A percentile compares a stretch with the other conserved stretches of the same genome.
phyloP scores from a whole-genome alignment of 2,329 filamentous ascomycete genomes.

The Pyrenophora graminea region DNA sequence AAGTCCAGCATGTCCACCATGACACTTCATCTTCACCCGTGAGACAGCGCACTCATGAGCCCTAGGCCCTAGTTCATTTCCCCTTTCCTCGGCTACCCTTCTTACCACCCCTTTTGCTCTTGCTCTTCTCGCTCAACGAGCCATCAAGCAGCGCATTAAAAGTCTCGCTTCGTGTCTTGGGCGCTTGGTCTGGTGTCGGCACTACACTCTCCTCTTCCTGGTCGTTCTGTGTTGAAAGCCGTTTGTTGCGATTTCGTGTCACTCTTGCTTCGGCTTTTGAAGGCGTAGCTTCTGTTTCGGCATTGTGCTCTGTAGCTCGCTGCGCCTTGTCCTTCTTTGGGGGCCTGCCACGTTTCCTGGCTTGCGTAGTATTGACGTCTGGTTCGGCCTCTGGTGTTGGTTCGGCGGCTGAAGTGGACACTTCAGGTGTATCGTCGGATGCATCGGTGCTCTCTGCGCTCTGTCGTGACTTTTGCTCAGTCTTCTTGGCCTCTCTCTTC shows the following conservation, averaged over 20 bases:
- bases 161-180: conserved; percentile 31
- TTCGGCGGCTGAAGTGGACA: not conserved
- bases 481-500: not conserved
- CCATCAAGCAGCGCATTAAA: conserved; percentile 31
- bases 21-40: no score
- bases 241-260: conserved; percentile 7
- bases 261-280: conserved; percentile 2
- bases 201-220: not conserved
- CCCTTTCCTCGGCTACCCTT: not conserved
- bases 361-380: conserved; percentile 1
- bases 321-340: conserved; percentile 8
- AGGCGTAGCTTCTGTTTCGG: conserved; percentile 13
- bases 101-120: not conserved
- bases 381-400: not conserved
- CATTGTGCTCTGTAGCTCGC: not conserved
- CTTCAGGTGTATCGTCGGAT: not conserved
- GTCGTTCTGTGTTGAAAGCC: conserved; percentile 7
- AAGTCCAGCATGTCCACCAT: no score
- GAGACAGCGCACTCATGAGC: no score
- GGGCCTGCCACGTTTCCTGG: conserved; percentile 11
- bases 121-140: conserved; percentile 15
- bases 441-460: not conserved
- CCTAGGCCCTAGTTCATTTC: not conserved
- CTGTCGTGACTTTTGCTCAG: conserved; percentile 4
- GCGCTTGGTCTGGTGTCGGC: conserved; percentile 11